A percentile compares a stretch with the other conserved stretches of the same genome.
Conservation (phyloP, 257 asterid genomes). For the Haberlea rhodopensis region DNA sequence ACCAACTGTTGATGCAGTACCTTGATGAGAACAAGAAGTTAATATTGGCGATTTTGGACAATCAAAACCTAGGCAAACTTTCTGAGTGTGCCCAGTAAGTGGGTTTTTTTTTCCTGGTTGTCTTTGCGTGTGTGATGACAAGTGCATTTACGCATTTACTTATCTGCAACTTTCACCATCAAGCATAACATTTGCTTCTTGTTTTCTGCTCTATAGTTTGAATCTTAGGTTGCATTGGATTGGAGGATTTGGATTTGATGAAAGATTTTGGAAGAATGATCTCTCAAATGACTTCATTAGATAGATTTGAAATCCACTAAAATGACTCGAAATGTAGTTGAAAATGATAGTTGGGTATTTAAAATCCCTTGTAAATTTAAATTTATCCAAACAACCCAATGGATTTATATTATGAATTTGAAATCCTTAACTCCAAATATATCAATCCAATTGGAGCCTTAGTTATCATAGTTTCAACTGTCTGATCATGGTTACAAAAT, state of each 20-base stretch:
- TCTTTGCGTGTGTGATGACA: not conserved
- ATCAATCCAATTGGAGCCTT: too few species aligned
- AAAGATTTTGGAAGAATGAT: too few species aligned
- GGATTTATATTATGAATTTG: too few species aligned
- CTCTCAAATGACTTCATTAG: too few species aligned
- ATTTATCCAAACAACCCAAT: too few species aligned
- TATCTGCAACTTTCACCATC: not conserved
- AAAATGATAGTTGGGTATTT: too few species aligned
- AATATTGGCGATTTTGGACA: constrained; percentile 90
- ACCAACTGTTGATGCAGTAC: constrained; percentile 50
- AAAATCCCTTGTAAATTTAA: too few species aligned
- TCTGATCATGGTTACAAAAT: not conserved
- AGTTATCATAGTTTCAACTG: not conserved
- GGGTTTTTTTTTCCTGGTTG: constrained; percentile 7
- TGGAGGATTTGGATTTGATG: too few species aligned
- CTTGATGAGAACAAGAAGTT: constrained; percentile 93
- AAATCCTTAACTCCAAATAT: too few species aligned
- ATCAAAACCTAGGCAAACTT: constrained; percentile 91
- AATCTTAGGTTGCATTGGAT: too few species aligned
- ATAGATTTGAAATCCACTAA: too few species aligned
- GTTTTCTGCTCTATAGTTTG: not conserved
- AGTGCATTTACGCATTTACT: not conserved
- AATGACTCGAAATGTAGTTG: too few species aligned
- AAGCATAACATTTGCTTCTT: not conserved
- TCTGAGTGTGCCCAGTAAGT: constrained; percentile 94